Conservation (phyloP, 2,329 filamentous ascomycete genomes). For the Botrytis sinoallii region DNA sequence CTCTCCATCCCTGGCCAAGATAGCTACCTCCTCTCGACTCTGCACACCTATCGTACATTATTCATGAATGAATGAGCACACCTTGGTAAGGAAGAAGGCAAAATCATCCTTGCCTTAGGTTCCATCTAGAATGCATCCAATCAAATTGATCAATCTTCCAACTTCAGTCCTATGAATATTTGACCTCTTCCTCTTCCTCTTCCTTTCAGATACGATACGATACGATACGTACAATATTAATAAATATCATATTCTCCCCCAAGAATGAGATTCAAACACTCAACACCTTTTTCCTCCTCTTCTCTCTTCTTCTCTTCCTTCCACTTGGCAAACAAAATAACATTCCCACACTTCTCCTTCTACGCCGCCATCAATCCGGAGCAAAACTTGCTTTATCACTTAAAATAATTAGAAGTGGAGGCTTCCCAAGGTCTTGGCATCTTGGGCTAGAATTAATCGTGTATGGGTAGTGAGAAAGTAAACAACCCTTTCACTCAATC, state of each 20-base stretch:
- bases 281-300: neutral
- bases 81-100: neutral
- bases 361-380: neutral
- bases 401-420: conserved; percentile 4
- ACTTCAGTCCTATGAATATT: neutral
- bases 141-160: neutral
- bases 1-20: too few species aligned
- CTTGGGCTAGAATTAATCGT: conserved; percentile 6
- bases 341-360: neutral
- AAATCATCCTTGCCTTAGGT: neutral
- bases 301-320: neutral
- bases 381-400: conserved; percentile 9
- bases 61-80: neutral
- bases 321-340: neutral
- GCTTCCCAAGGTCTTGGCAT: conserved; percentile 12
- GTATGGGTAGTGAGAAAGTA: neutral
- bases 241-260: neutral
- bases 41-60: neutral
- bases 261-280: neutral
- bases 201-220: neutral
- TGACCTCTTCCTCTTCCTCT: neutral
- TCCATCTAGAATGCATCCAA: neutral
- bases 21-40: too few species aligned
- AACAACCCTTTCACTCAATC: neutral
- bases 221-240: neutral